Evolutionary conservation across 2,329 filamentous ascomycete genomes (phyloP).

Genomic region (Paecilomyces sp.): DNA sequence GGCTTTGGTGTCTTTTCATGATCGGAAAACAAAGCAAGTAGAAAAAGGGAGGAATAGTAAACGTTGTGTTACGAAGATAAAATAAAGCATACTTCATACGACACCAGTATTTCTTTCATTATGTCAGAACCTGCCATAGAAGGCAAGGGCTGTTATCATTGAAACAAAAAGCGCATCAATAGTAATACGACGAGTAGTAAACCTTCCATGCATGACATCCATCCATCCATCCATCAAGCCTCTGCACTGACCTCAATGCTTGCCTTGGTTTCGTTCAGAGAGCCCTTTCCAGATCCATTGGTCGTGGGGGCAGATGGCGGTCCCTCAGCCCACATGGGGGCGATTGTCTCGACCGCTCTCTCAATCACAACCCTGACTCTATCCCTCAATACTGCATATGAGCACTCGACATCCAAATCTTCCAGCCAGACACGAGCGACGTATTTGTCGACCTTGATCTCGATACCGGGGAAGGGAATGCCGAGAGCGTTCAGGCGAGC

Average conservation of each 20-base stretch:
- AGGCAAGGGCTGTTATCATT: not conserved
- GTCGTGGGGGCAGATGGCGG: slow-evolving; percentile 5
- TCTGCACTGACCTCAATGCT: slow-evolving; percentile 15
- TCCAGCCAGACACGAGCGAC: slow-evolving; percentile 88
- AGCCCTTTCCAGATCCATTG: slow-evolving; percentile 16
- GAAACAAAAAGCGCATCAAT: not conserved
- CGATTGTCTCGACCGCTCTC: slow-evolving; percentile 78
- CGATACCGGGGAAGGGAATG: slow-evolving; percentile 82
- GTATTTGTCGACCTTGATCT: slow-evolving; percentile 82
- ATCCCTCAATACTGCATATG: slow-evolving; percentile 69
- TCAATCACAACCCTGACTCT: slow-evolving; percentile 85
- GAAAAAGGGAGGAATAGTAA: no score
- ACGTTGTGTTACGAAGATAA: no score
- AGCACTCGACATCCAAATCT: slow-evolving; percentile 81
- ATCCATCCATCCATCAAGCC: slow-evolving; percentile 9
- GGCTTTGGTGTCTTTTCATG: no score
- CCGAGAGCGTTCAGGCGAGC: slow-evolving; percentile 73
- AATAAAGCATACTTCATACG: no score
- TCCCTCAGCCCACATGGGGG: slow-evolving; percentile 52
- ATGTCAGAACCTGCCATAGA: not conserved
- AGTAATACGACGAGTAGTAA: not conserved
- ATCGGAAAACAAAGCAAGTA: no score
- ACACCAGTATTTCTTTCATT: not conserved
- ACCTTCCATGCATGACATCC: not conserved
- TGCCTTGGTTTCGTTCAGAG: slow-evolving; percentile 13